phyloP scores from a whole-genome alignment of 371 early-diverging fungal genomes.

The Phascolomyces articulosus region DNA sequence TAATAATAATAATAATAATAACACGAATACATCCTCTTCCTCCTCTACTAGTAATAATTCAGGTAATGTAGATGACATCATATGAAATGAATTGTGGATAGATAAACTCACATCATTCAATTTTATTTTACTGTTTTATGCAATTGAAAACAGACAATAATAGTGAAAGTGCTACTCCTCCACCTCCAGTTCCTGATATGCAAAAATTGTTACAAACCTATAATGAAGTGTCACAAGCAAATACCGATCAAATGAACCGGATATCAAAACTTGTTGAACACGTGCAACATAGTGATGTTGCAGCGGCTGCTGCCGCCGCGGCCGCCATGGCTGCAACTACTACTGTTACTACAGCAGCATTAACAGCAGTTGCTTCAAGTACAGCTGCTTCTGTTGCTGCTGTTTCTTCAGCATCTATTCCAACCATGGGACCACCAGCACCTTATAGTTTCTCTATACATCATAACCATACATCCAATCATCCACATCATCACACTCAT shows the following conservation, averaged over 20 bases:
- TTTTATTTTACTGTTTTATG: too few species aligned
- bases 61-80: too few species aligned
- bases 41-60: too few species aligned
- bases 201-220: conserved; percentile 16
- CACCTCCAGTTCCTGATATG: background rate
- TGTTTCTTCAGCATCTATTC: background rate
- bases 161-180: background rate
- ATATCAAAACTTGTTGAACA: conserved; percentile 14
- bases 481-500: background rate
- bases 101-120: too few species aligned
- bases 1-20: too few species aligned
- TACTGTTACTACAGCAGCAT: background rate
- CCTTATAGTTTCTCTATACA: background rate
- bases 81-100: too few species aligned
- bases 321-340: background rate
- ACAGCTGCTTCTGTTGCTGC: background rate
- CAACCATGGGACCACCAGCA: background rate
- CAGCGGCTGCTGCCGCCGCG: background rate
- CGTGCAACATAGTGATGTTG: background rate
- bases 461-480: background rate
- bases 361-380: background rate
- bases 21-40: too few species aligned
- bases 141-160: background rate
- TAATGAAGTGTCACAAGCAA: conserved; percentile 13
- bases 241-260: conserved; percentile 17